phyloP scores from a whole-genome alignment of 2,329 filamentous ascomycete species.

The Saccharata proteae region DNA sequence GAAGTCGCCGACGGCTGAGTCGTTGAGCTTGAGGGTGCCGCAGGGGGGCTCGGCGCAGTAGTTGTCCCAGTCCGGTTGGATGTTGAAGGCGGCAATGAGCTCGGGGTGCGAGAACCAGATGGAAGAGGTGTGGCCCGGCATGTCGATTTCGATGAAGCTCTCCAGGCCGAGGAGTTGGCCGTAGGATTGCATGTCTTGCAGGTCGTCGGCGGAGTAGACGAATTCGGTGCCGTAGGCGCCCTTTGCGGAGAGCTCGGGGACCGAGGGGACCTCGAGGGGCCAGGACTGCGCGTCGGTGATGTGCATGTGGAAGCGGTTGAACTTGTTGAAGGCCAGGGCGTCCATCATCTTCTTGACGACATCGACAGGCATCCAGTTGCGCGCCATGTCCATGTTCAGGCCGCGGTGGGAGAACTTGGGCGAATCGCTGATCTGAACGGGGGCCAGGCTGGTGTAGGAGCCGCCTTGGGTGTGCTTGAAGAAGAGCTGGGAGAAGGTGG shows the following conservation, averaged over 20 bases:
- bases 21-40: conserved; percentile 65
- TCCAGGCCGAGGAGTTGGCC: conserved; percentile 57
- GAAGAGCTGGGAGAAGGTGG: conserved; percentile 70
- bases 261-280: conserved; percentile 66
- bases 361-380: conserved; percentile 56
- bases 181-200: conserved; percentile 57
- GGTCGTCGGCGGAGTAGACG: conserved; percentile 54
- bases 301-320: conserved; percentile 73
- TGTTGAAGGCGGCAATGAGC: conserved; percentile 52
- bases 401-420: conserved; percentile 70
- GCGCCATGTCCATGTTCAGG: conserved; percentile 64
- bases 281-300: conserved; percentile 75
- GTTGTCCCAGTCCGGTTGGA: conserved; percentile 39
- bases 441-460: conserved; percentile 56
- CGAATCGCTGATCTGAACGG: conserved; percentile 58
- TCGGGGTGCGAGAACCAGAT: conserved; percentile 58
- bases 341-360: conserved; percentile 68
- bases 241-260: conserved; percentile 59
- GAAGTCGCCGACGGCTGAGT: conserved; percentile 56
- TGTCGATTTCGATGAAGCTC: conserved; percentile 66
- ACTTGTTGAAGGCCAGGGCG: conserved; percentile 64
- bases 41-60: conserved; percentile 44
- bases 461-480: conserved; percentile 52
- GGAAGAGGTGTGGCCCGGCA: conserved; percentile 65
- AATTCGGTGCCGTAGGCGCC: conserved; percentile 60